Evolutionary conservation across 345 rosid genomes (phyloP).

Genomic region (Sisymbrium altissimum): DNA sequence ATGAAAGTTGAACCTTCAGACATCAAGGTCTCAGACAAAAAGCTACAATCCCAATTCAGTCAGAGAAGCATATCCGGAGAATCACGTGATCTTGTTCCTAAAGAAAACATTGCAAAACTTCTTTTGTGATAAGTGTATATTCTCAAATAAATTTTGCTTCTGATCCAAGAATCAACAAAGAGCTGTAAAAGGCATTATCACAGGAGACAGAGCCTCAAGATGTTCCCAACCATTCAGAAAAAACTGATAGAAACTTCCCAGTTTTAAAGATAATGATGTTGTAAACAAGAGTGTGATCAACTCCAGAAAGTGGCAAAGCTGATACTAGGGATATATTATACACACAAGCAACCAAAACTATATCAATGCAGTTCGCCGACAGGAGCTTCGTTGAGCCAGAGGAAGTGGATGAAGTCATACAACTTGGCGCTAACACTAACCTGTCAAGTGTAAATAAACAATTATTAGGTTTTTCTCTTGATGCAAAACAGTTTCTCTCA

Average conservation of each 20-base stretch:
- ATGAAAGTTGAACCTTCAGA: no score
- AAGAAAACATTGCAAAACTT: no score
- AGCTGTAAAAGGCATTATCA: no score
- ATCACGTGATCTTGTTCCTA: no score
- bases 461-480: neutral
- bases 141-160: no score
- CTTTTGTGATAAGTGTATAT: no score
- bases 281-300: neutral
- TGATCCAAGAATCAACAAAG: no score
- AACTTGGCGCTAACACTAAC: constrained; percentile 83
- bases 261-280: neutral
- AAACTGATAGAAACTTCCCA: neutral
- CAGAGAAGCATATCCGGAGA: no score
- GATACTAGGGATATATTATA: neutral
- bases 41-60: no score
- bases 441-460: constrained; percentile 35
- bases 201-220: no score
- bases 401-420: constrained; percentile 89
- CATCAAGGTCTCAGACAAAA: neutral
- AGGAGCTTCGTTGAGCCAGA: constrained; percentile 99
- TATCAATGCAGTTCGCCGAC: constrained; percentile 78
- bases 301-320: neutral
- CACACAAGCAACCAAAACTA: neutral
- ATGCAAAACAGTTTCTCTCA: neutral
- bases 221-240: neutral